Evolutionary conservation across 176 grass and related monocot genomes (phyloP).

Genomic region (Cymbopogon citratus): DNA sequence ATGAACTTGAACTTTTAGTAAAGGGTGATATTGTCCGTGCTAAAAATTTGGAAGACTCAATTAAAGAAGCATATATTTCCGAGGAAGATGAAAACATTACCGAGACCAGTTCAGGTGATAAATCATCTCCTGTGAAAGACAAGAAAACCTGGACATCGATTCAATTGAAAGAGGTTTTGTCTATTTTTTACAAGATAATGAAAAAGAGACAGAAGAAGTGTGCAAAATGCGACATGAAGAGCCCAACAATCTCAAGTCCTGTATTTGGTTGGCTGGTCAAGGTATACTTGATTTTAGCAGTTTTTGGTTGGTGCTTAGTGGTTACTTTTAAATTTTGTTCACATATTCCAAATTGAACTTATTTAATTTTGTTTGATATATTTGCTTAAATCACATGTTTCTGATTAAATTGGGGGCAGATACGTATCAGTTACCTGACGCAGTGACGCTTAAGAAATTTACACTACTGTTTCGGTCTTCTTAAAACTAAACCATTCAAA

Average conservation of each 20-base stretch:
- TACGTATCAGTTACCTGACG: neutral
- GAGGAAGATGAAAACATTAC: conserved; percentile 37
- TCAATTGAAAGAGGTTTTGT: conserved; percentile 55
- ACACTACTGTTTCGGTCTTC: neutral
- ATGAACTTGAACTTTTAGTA: conserved; percentile 50
- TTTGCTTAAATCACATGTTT: neutral
- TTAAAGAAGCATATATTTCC: neutral
- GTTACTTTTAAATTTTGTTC: neutral
- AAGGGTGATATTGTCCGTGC: conserved; percentile 67
- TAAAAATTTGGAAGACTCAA: conserved; percentile 48
- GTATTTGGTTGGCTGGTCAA: conserved; percentile 78
- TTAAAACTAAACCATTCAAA: neutral
- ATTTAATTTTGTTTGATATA: neutral
- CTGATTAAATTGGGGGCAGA: neutral
- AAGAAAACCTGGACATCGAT: conserved; percentile 67
- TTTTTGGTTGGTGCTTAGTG: neutral
- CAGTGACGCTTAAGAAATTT: neutral
- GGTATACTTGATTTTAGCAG: conserved; percentile 44
- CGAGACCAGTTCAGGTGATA: conserved; percentile 31
- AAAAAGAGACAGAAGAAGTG: conserved; percentile 65
- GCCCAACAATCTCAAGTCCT: conserved; percentile 56
- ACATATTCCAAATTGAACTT: neutral
- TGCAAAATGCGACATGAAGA: conserved; percentile 50
- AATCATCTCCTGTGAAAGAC: conserved; percentile 19
- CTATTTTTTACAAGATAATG: conserved; percentile 48